These are phyloP conservation scores for Puya raimondii DNA, from an alignment of 176 grass and related monocot genomes.

Conservation along the genomic window DNA sequence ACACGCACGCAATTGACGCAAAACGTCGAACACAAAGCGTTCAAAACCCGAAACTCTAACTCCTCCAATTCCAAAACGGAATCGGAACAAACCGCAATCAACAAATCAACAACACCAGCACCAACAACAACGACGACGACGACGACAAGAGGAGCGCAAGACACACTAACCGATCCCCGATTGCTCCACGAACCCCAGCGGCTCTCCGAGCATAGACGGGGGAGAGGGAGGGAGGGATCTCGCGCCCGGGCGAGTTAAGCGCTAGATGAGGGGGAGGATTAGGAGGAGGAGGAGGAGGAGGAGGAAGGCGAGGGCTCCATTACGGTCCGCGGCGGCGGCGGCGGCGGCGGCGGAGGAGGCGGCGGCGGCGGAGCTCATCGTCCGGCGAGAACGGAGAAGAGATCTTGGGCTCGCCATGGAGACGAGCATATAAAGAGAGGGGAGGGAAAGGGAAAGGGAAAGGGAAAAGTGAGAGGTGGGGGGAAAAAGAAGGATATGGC, in stretches of 20 bases:
- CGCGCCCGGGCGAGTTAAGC: not conserved
- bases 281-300: conserved; percentile 30
- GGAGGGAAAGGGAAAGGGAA: not conserved
- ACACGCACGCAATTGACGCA: conserved; percentile 4
- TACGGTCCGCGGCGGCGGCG: not conserved
- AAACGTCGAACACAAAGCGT: conserved; percentile 2
- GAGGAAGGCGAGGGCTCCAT: conserved; percentile 13
- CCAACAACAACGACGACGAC: no score
- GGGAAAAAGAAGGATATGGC: not conserved
- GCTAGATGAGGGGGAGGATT: conserved; percentile 18
- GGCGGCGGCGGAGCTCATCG: not conserved
- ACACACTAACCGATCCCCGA: conserved; percentile 17
- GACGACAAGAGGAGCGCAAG: not conserved
- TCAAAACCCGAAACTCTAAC: not conserved
- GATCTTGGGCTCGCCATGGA: not conserved
- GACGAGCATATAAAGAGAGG: not conserved
- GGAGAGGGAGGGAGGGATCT: not conserved
- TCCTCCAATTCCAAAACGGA: conserved; percentile 5
- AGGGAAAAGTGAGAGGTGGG: not conserved
- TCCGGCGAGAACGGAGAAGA: not conserved
- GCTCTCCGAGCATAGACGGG: conserved; percentile 13
- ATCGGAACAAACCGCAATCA: not conserved
- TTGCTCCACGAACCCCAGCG: conserved; percentile 14
- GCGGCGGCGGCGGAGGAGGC: conserved; percentile 7
- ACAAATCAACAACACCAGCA: no score